Conservation (phyloP, 768 basidiomycete genomes). For the Tephrocybe sp. region DNA sequence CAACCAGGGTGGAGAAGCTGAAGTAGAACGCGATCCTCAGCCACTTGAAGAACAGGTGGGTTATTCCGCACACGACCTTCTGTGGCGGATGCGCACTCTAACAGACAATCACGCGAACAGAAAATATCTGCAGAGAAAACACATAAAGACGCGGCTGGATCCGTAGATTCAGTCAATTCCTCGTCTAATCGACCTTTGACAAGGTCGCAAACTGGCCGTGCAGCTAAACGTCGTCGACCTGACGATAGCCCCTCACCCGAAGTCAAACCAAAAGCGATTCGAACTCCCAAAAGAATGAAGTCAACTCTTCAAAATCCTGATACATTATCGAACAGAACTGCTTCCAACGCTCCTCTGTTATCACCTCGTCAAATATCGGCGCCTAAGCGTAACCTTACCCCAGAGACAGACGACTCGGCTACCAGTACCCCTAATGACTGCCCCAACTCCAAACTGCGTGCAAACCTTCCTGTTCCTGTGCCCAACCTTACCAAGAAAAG, state of each 20-base stretch:
- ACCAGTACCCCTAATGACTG: constrained; percentile 24
- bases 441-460: constrained; percentile 50
- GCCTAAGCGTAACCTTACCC: background rate
- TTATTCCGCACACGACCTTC: background rate
- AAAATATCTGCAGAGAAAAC: background rate
- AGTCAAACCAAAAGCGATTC: constrained; percentile 5
- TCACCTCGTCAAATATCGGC: constrained; percentile 3
- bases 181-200: constrained; percentile 30
- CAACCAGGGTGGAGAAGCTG: constrained; percentile 12
- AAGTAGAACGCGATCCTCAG: constrained; percentile 1
- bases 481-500: constrained; percentile 82
- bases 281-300: constrained; percentile 12
- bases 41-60: constrained; percentile 6
- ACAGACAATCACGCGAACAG: background rate
- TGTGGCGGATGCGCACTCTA: background rate
- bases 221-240: constrained; percentile 26
- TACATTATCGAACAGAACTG: background rate
- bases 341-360: background rate
- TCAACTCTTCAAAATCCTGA: background rate
- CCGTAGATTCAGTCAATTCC: background rate
- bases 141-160: background rate
- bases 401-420: constrained; percentile 11
- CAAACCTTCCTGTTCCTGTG: constrained; percentile 65
- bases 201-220: constrained; percentile 34
- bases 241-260: constrained; percentile 19